Evolutionary conservation across 495 filamentous ascomycete genomes (phyloP), one percentile per base, ranked within the genome.

Genomic region (Antarctomyces pellizariae): DNA sequence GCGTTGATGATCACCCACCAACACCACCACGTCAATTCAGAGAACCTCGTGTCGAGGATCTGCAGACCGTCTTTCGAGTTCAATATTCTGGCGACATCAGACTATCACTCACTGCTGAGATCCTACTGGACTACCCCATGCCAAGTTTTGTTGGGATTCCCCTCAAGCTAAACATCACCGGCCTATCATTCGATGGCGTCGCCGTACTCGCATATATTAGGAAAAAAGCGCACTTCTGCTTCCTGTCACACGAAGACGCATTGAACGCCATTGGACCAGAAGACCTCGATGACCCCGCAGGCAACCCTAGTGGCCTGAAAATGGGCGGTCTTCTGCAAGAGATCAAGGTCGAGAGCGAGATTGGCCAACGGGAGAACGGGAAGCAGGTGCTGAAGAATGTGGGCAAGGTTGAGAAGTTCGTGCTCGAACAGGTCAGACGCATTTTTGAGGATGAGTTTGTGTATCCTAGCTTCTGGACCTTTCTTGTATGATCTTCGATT

Each of bases 361-460:
- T 97, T 43, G 86, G 86, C 2, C 64, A 84, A 42, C 68, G 76
- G 37, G 80, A 80, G 41, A 71, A 75, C 31, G 78, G 79, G 16
- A 90, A 83, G 50, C 82, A 90, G 49, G 80, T 82, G 17, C 50
- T 97, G 15, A 95, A 92, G 56, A 97, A 97, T 49, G 82, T 97
- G 19, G 83, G 89, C 10, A 97, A 97, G 53, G 86, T 97, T 19
- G 86, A 97, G 53, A 71, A 79, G 34, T 97, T 97, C 44, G 78
- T 97, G 24, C 60, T 97, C 13, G 84, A 92, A 44, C 89, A 95
- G 46, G 86, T 97, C 18, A 69, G 84, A 32, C 64, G 82, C 31
- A 92, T 95, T 32, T 95, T 97, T 41, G 86, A 97, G 49, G 86
- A 93, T 43, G 86, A 97, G 47, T 76, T 97, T 45, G 83, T 97